phyloP scores from a whole-genome alignment of 371 early-diverging fungal species.

The Mucor plumbeus region DNA sequence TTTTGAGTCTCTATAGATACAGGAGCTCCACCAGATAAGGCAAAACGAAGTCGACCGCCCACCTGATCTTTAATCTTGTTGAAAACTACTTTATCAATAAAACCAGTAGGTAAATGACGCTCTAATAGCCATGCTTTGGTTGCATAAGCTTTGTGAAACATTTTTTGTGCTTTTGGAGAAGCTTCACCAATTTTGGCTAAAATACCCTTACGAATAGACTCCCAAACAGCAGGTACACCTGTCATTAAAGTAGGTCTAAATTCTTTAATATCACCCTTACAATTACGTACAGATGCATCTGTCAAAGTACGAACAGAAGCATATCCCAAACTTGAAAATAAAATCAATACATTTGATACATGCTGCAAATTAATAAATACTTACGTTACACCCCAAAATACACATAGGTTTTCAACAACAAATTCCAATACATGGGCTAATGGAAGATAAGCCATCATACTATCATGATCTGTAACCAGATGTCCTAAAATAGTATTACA shows the following conservation, averaged over 20 bases:
- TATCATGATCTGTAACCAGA: slow-evolving; percentile 63
- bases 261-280: slow-evolving; percentile 76
- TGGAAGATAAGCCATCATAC: slow-evolving; percentile 82
- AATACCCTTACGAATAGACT: slow-evolving; percentile 71
- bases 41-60: slow-evolving; percentile 79
- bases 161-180: slow-evolving; percentile 42
- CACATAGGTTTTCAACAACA: slow-evolving; percentile 56
- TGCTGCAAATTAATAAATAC: no score
- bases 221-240: slow-evolving; percentile 86
- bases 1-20: slow-evolving; percentile 70
- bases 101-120: slow-evolving; percentile 57
- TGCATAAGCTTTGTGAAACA: slow-evolving; percentile 67
- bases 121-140: slow-evolving; percentile 64
- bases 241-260: slow-evolving; percentile 80
- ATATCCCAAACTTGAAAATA: slow-evolving; percentile 62
- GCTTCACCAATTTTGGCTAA: slow-evolving; percentile 43
- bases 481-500: slow-evolving; percentile 79
- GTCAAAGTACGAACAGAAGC: slow-evolving; percentile 73
- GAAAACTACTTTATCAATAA: slow-evolving; percentile 77
- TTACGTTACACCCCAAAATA: slow-evolving; percentile 57
- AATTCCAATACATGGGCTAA: slow-evolving; percentile 82
- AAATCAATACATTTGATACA: no score
- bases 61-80: slow-evolving; percentile 72
- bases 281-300: slow-evolving; percentile 72
- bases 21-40: slow-evolving; percentile 87